These are phyloP conservation scores for Colletotrichum tamarilloi DNA, from an alignment of 2,329 filamentous ascomycete genomes.

Conservation along the genomic window DNA sequence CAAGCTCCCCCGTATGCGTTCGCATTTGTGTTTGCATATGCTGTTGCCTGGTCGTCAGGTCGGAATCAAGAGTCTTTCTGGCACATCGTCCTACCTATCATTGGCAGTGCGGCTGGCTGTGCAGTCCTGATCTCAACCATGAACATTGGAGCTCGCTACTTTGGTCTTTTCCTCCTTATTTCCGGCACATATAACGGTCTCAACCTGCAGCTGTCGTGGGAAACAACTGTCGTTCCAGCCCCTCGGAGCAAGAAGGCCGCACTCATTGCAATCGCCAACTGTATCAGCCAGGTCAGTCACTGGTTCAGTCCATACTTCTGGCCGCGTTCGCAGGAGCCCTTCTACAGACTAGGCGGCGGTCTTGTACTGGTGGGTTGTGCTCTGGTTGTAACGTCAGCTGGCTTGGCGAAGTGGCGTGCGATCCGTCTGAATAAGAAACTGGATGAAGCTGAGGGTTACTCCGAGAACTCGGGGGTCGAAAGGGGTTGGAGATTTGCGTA, in stretches of 20 bases:
- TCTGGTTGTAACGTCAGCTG: slow-evolving; percentile 63
- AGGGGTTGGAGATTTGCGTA: slow-evolving; percentile 38
- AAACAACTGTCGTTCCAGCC: slow-evolving; percentile 51
- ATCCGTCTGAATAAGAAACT: slow-evolving; percentile 40
- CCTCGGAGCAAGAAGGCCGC: slow-evolving; percentile 52
- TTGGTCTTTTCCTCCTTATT: slow-evolving; percentile 53
- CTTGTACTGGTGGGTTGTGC: slow-evolving; percentile 65
- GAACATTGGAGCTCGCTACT: slow-evolving; percentile 53
- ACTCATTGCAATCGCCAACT: slow-evolving; percentile 53
- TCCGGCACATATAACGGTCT: slow-evolving; percentile 51
- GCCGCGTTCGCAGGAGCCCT: slow-evolving; percentile 41
- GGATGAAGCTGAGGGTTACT: slow-evolving; percentile 41
- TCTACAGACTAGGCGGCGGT: slow-evolving; percentile 41
- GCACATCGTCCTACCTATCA: slow-evolving; percentile 48
- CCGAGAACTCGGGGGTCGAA: slow-evolving; percentile 37
- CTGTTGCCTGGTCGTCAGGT: slow-evolving; percentile 49
- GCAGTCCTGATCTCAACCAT: slow-evolving; percentile 51
- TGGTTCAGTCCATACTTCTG: slow-evolving; percentile 54
- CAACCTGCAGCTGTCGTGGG: slow-evolving; percentile 52
- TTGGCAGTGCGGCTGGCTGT: slow-evolving; percentile 50
- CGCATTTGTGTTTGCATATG: slow-evolving; percentile 49
- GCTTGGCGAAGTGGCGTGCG: slow-evolving; percentile 37
- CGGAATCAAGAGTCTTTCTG: slow-evolving; percentile 48
- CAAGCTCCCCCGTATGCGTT: slow-evolving; percentile 55
- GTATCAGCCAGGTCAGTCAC: slow-evolving; percentile 49